phyloP scores from a whole-genome alignment of 208 protist species.

The Vickermania ingenoplastis region DNA sequence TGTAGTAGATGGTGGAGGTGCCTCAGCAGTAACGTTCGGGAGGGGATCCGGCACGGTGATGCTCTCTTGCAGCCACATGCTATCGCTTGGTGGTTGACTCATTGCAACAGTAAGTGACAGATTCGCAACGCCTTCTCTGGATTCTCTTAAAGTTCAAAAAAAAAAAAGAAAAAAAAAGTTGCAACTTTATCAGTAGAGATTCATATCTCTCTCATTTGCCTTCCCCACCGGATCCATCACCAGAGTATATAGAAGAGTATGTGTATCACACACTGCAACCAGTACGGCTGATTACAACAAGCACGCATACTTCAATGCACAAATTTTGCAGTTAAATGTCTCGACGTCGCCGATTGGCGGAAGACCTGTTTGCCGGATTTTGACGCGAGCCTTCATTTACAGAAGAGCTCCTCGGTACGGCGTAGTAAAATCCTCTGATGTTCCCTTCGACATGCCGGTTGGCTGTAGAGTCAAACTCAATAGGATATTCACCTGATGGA shows the following conservation, averaged over 20 bases:
- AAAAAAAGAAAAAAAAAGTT: constrained; percentile 21
- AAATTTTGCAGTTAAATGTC: no score
- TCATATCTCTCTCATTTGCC: no score
- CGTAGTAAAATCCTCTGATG: constrained; percentile 53
- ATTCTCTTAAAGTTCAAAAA: constrained; percentile 7
- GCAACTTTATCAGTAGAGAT: no score
- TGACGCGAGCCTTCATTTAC: no score
- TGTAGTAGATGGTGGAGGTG: neutral
- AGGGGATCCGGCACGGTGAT: constrained; percentile 66
- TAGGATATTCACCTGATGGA: constrained; percentile 8
- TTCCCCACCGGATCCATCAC: no score
- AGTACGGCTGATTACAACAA: no score
- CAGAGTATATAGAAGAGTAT: no score
- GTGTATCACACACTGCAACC: no score
- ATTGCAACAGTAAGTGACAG: constrained; percentile 3
- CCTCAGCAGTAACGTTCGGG: constrained; percentile 19
- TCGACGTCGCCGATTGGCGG: neutral
- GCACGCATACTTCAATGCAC: no score
- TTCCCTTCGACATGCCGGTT: constrained; percentile 66
- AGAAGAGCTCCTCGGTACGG: no score
- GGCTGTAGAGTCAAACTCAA: constrained; percentile 42
- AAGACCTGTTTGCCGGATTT: neutral
- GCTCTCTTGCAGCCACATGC: constrained; percentile 81
- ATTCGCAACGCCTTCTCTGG: neutral
- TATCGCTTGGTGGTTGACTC: constrained; percentile 28